A percentile compares a stretch with the other conserved stretches of the same genome.
These are phyloP conservation scores for Hondaea fermentalgiana DNA, from an alignment of 108 stramenopile genomes.

Conservation along the genomic window DNA sequence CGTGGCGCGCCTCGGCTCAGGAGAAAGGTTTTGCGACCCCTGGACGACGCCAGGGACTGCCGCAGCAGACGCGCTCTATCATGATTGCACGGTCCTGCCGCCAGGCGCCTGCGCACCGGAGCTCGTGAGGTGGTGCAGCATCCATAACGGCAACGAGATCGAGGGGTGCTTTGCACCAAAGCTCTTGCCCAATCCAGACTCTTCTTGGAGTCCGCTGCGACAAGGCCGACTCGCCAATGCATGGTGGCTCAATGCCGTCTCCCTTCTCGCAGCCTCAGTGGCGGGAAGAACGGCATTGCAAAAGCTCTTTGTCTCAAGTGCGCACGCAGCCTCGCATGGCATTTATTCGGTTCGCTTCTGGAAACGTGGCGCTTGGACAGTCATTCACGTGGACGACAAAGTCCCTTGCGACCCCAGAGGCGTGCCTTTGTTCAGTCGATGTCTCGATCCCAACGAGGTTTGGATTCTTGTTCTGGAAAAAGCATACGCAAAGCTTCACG, in stretches of 20 bases:
- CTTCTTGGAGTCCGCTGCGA: not conserved
- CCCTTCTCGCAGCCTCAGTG: not conserved
- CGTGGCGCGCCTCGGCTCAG: not conserved
- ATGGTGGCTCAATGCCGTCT: not conserved
- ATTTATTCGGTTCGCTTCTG: not conserved
- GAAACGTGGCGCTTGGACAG: not conserved
- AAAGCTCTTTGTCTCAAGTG: not conserved
- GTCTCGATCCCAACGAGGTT: slow-evolving; percentile 7
- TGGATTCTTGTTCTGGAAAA: slow-evolving; percentile 28
- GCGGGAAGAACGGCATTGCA: not conserved
- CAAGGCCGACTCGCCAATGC: not conserved
- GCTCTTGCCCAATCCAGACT: not conserved
- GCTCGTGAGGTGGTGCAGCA: not conserved
- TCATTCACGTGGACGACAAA: not conserved
- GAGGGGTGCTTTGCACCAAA: not conserved
- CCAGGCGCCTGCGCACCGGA: not conserved
- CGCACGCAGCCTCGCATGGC: not conserved
- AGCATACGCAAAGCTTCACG: slow-evolving; percentile 33
- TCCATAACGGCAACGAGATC: not conserved
- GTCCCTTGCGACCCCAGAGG: not conserved
- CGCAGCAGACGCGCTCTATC: not conserved
- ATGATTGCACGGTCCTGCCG: not conserved
- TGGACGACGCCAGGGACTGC: not conserved
- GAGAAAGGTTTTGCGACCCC: not conserved
- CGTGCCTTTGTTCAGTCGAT: not conserved